phyloP scores from a whole-genome alignment of 1,139 yeast species.

The Kurtzmaniella quercitrusa region DNA sequence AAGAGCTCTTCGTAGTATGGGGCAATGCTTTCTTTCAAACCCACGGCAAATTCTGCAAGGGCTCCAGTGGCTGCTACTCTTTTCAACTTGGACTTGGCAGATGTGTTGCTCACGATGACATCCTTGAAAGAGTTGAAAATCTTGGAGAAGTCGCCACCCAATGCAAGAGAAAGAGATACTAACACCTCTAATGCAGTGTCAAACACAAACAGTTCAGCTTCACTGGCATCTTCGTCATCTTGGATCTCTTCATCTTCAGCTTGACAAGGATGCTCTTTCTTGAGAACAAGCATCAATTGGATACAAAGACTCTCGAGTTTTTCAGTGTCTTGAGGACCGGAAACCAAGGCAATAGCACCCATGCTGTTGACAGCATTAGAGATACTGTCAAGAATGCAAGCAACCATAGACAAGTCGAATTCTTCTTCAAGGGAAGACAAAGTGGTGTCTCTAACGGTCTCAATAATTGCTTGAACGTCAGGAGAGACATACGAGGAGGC shows the following conservation, averaged over 20 bases:
- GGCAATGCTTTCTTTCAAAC: constrained; percentile 58
- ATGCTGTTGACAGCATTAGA: constrained; percentile 66
- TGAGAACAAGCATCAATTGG: constrained; percentile 66
- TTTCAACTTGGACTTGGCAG: constrained; percentile 64
- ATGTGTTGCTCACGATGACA: constrained; percentile 54
- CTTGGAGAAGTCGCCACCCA: constrained; percentile 71
- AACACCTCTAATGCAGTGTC: constrained; percentile 86
- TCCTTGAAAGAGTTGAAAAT: constrained; percentile 74
- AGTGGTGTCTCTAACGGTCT: constrained; percentile 63
- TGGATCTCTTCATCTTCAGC: constrained; percentile 49
- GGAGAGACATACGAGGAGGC: constrained; percentile 55
- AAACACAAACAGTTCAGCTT: constrained; percentile 78
- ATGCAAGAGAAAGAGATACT: constrained; percentile 67
- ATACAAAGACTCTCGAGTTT: constrained; percentile 64
- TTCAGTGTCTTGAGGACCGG: constrained; percentile 51
- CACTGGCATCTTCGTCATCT: constrained; percentile 71
- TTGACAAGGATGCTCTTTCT: constrained; percentile 83
- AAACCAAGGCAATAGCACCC: constrained; percentile 72
- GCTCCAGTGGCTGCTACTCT: constrained; percentile 87
- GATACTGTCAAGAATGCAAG: constrained; percentile 70
- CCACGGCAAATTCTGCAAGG: constrained; percentile 81
- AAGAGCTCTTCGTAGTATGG: constrained; percentile 69
- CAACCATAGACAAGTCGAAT: constrained; percentile 78
- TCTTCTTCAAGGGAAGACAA: constrained; percentile 67
- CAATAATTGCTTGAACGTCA: constrained; percentile 56